Conservation (phyloP, 768 basidiomycete genomes). For the Collybiopsis confluens region DNA sequence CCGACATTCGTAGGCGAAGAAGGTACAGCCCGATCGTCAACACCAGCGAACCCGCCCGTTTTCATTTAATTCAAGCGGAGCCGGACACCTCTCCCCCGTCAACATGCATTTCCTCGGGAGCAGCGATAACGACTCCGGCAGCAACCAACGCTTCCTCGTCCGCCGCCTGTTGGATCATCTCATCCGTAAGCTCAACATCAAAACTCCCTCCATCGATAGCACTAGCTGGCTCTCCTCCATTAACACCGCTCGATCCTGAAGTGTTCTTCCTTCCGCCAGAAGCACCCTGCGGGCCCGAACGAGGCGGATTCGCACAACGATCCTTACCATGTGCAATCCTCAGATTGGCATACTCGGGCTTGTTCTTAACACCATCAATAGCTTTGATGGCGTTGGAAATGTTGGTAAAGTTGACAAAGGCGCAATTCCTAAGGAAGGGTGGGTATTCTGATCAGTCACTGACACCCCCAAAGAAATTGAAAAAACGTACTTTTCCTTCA, state of each 20-base stretch:
- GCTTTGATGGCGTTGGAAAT: constrained; percentile 96
- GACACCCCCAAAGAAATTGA: too few species aligned
- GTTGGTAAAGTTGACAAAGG: constrained; percentile 95
- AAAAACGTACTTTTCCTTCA: constrained; percentile 91
- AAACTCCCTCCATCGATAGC: constrained; percentile 10
- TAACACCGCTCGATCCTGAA: constrained; percentile 12
- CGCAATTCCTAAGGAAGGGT: constrained; percentile 72
- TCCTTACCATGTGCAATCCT: constrained; percentile 96
- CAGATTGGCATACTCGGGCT: constrained; percentile 84
- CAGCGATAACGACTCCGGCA: constrained; percentile 27
- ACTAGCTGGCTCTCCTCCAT: constrained; percentile 8
- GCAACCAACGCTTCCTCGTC: constrained; percentile 29
- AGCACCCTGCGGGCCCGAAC: constrained; percentile 75
- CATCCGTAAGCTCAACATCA: constrained; percentile 30
- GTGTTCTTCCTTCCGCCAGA: constrained; percentile 38
- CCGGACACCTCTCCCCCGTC: constrained; percentile 31
- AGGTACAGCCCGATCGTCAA: background rate
- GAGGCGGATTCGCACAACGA: constrained; percentile 89
- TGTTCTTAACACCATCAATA: constrained; percentile 92
- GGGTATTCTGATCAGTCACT: background rate
- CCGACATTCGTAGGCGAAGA: background rate
- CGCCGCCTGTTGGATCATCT: constrained; percentile 30
- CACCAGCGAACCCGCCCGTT: background rate
- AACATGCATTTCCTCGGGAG: constrained; percentile 38
- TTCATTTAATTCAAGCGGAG: constrained; percentile 16